These are phyloP conservation scores for Tetratostichococcus sp. DNA, from an alignment of 139 green algal genomes.

Conservation along the genomic window DNA sequence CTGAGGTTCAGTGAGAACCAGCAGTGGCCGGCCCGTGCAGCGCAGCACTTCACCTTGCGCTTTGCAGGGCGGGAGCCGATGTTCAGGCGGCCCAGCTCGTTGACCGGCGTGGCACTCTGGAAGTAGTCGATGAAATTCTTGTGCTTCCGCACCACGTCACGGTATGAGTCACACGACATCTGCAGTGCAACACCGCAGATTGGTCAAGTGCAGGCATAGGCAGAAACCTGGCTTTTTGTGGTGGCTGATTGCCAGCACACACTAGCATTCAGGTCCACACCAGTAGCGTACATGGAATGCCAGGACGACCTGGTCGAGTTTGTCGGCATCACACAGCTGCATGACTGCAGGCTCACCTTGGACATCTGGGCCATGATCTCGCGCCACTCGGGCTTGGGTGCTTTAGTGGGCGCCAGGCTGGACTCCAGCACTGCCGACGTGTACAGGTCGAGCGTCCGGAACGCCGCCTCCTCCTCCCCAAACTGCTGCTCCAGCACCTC, in stretches of 20 bases:
- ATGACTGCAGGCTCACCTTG: slow-evolving; percentile 16
- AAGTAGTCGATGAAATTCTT: slow-evolving; percentile 90
- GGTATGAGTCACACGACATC: slow-evolving; percentile 64
- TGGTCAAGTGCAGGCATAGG: too few species aligned
- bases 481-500: slow-evolving; percentile 82
- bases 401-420: slow-evolving; percentile 58
- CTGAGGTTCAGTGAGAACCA: too few species aligned
- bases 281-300: too few species aligned
- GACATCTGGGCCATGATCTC: slow-evolving; percentile 78
- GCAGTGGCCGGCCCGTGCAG: too few species aligned
- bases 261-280: too few species aligned
- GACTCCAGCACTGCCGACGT: slow-evolving; percentile 81
- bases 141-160: slow-evolving; percentile 48
- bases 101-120: slow-evolving; percentile 81
- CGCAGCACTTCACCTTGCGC: slow-evolving; percentile 6
- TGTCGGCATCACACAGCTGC: too few species aligned
- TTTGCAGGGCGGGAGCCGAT: slow-evolving; percentile 81
- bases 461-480: slow-evolving; percentile 62
- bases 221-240: too few species aligned
- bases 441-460: slow-evolving; percentile 80
- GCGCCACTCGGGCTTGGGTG: slow-evolving; percentile 47
- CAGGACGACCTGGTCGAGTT: too few species aligned
- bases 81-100: slow-evolving; percentile 94
- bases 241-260: too few species aligned
- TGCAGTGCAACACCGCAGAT: slow-evolving; percentile 27